Evolutionary conservation across 805 yeast species (phyloP).

Genomic region (Candida golubevii): DNA sequence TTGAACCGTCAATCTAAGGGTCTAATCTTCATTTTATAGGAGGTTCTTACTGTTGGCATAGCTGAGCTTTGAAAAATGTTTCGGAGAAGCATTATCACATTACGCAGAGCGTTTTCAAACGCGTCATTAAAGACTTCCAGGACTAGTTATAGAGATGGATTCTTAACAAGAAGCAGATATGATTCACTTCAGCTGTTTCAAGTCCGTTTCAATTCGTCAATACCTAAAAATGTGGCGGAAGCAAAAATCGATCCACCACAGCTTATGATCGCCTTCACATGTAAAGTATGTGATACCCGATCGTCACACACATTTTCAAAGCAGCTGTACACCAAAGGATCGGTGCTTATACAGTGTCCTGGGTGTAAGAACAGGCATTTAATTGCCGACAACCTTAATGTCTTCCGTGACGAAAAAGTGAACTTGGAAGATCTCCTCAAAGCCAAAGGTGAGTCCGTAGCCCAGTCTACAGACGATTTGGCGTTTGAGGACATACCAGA

Average conservation of each 20-base stretch:
- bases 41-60: too few species aligned
- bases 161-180: too few species aligned
- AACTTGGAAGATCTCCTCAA: constrained; percentile 76
- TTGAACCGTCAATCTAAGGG: too few species aligned
- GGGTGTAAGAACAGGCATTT: constrained; percentile 84
- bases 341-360: constrained; percentile 88
- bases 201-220: constrained; percentile 1
- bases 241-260: constrained; percentile 70
- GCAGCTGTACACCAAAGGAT: constrained; percentile 84
- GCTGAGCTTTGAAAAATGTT: too few species aligned
- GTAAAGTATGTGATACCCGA: constrained; percentile 79
- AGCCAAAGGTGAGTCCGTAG: constrained; percentile 72
- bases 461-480: constrained; percentile 61
- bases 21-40: too few species aligned
- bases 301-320: constrained; percentile 89
- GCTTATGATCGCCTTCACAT: constrained; percentile 85
- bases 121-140: too few species aligned
- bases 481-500: constrained; percentile 68
- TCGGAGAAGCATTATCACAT: too few species aligned
- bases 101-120: too few species aligned
- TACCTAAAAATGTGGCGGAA: constrained; percentile 4
- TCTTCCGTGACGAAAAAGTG: constrained; percentile 72
- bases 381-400: constrained; percentile 71
- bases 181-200: neutral
- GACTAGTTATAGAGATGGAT: too few species aligned